phyloP scores from a whole-genome alignment of 2,329 filamentous ascomycete genomes.

The Cladosporium sp. region DNA sequence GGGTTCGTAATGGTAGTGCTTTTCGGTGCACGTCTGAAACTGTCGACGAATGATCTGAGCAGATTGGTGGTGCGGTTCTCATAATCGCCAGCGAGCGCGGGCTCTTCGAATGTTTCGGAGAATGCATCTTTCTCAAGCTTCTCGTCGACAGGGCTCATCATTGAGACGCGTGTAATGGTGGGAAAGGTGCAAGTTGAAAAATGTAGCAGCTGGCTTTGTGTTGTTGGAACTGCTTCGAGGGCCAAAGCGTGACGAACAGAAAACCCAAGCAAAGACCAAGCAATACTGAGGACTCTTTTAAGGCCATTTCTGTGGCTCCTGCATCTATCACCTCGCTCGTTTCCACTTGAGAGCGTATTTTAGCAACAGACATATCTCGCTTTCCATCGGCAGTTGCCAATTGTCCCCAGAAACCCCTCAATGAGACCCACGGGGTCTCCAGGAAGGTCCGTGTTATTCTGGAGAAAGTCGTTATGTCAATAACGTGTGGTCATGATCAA shows the following conservation, averaged over 20 bases:
- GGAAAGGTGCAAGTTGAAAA: too few species aligned
- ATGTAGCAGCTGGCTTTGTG: too few species aligned
- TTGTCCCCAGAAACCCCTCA: background rate
- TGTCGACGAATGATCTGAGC: background rate
- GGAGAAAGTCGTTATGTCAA: too few species aligned
- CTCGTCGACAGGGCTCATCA: background rate
- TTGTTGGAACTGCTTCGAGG: background rate
- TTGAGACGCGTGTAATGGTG: background rate
- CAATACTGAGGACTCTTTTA: background rate
- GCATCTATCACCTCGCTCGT: background rate
- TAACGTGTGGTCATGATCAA: background rate
- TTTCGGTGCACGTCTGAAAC: background rate
- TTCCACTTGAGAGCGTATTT: background rate
- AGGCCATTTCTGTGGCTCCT: background rate
- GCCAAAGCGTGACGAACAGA: background rate
- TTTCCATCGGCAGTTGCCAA: background rate
- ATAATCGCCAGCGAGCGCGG: background rate
- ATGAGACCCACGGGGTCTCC: background rate
- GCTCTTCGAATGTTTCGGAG: background rate
- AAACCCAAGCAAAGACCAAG: background rate
- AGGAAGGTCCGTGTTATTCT: background rate
- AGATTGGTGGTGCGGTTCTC: background rate
- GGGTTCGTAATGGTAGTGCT: conserved; percentile 30
- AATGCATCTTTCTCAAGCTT: background rate
- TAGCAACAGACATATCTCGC: background rate